These are phyloP conservation scores for Grosmannia huntii DNA, from an alignment of 2,329 filamentous ascomycete genomes.

Conservation along the genomic window DNA sequence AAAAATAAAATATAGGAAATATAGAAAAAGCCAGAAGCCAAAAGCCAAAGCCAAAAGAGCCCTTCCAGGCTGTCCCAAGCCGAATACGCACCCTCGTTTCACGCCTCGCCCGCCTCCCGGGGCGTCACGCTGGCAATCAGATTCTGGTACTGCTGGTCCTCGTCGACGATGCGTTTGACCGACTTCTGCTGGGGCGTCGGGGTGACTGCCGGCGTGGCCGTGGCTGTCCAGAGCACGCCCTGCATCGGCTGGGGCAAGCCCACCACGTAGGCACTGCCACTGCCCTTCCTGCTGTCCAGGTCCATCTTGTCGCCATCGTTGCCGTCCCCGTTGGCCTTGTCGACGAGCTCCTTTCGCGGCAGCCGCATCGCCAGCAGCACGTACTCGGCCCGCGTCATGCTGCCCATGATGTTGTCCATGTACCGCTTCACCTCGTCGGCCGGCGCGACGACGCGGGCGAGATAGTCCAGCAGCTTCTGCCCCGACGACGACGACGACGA, in stretches of 20 bases:
- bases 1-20: not conserved
- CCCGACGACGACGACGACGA: constrained; percentile 15
- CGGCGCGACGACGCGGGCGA: constrained; percentile 48
- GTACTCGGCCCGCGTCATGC: constrained; percentile 55
- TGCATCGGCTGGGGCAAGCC: constrained; percentile 8
- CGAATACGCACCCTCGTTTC: no score
- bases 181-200: constrained; percentile 6
- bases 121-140: constrained; percentile 28
- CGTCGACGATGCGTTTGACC: constrained; percentile 18
- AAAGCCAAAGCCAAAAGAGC: not conserved
- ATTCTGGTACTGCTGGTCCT: constrained; percentile 33
- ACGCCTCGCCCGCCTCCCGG: constrained; percentile 14
- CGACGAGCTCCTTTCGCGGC: constrained; percentile 27
- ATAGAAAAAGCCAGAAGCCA: not conserved
- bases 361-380: constrained; percentile 54
- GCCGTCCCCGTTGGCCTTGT: not conserved
- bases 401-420: constrained; percentile 59
- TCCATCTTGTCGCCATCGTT: constrained; percentile 10
- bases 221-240: constrained; percentile 13
- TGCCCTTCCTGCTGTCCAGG: constrained; percentile 16
- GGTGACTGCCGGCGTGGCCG: not conserved
- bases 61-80: not conserved
- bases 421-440: constrained; percentile 50
- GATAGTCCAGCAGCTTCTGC: constrained; percentile 45
- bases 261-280: not conserved